Evolutionary conservation across 108 stramenopile genomes (phyloP).

Genomic region (Poteriospumella lacustris): DNA sequence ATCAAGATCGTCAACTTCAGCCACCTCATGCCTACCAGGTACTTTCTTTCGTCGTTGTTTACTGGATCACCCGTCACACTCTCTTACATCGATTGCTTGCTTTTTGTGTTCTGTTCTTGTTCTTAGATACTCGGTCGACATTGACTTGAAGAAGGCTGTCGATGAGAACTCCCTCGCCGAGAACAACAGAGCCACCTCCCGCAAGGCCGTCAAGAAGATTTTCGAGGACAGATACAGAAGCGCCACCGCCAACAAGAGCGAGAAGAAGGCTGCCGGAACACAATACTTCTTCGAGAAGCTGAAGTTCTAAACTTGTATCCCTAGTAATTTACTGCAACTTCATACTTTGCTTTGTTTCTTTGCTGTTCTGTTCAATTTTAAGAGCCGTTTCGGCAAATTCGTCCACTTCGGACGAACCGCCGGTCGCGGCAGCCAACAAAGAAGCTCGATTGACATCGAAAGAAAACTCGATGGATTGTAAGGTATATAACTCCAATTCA

Average conservation of each 20-base stretch:
- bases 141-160: conserved; percentile 88
- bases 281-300: conserved; percentile 94
- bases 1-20: conserved; percentile 96
- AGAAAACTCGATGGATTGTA: too few relatives aligned
- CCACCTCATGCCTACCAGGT: conserved; percentile 98
- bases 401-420: too few relatives aligned
- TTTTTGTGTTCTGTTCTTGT: background rate
- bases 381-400: too few relatives aligned
- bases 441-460: too few relatives aligned
- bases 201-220: conserved; percentile 86
- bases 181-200: background rate
- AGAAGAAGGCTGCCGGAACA: conserved; percentile 90
- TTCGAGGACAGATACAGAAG: conserved; percentile 86
- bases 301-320: conserved; percentile 73
- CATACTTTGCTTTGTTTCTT: too few relatives aligned
- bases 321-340: too few relatives aligned
- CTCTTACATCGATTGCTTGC: too few relatives aligned
- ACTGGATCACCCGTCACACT: background rate
- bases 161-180: conserved; percentile 72
- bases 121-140: conserved; percentile 73
- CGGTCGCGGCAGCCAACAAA: too few relatives aligned
- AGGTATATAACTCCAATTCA: too few relatives aligned
- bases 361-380: too few relatives aligned
- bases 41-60: background rate
- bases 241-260: conserved; percentile 81